phyloP scores from a whole-genome alignment of 345 rosid genomes.

The Moricandia arvensis region DNA sequence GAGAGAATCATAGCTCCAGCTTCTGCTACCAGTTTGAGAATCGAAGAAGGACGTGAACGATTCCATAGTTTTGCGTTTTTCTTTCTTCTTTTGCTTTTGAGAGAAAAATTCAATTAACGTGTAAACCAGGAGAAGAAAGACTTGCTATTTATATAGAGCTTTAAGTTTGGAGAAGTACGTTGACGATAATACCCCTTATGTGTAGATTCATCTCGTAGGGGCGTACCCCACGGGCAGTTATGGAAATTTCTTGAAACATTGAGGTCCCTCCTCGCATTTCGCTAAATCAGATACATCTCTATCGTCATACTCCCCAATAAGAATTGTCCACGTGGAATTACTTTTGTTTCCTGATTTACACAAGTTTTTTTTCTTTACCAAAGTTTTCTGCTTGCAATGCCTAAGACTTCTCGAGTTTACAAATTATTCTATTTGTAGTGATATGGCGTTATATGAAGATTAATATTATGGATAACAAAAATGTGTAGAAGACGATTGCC shows the following conservation, averaged over 20 bases:
- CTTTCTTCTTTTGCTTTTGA: neutral
- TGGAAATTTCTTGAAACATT: neutral
- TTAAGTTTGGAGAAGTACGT: no score
- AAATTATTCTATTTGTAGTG: no score
- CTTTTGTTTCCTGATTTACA: no score
- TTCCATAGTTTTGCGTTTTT: constrained; percentile 43
- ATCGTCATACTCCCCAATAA: neutral
- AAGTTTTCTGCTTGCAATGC: no score
- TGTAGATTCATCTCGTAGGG: neutral
- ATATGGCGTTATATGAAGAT: no score
- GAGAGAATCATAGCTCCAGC: constrained; percentile 1
- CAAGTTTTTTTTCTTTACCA: no score
- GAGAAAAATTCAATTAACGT: neutral
- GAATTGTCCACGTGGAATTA: neutral
- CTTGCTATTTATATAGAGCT: no score
- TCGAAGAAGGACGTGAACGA: constrained; percentile 80
- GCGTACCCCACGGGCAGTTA: neutral
- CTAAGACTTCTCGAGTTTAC: no score
- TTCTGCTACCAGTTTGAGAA: constrained; percentile 47
- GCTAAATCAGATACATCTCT: neutral
- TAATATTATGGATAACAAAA: no score
- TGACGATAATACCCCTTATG: constrained; percentile 15
- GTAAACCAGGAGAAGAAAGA: no score
- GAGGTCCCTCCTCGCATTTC: neutral
- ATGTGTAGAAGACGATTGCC: no score